Evolutionary conservation across 2,329 filamentous ascomycete genomes (phyloP), one percentile per base, ranked within the genome.

Genomic region (Colletotrichum liaoningense): DNA sequence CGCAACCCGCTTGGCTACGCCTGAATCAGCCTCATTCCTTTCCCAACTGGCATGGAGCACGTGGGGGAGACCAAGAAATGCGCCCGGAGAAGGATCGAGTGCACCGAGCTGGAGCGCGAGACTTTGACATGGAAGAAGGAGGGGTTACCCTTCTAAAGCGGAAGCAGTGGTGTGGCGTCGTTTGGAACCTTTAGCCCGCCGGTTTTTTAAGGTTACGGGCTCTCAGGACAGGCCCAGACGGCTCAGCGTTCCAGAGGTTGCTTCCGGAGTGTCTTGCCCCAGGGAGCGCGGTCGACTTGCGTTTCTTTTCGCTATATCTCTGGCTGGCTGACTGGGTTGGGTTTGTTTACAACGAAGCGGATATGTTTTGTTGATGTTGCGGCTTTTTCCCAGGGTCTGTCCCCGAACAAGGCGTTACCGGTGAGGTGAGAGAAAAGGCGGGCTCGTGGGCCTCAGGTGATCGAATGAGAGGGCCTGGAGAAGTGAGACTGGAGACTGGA

Each of bases 21-120:
- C 75, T 78, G 78, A 78, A 77, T 79, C 77, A 80, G 79, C 79
- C 79, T 80, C 79, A 79, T 78, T 77, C 76, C 78, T 76, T 73
- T 69, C 72, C 49, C 54, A 49, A 73, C 70, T 75, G 59, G 67
- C 71, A 72, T 72, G 71, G 67, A 72, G 71, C 71, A 72, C 71
- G 71, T 73, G 71, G 71, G 71, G 67, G 67, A 49, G 58, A 59
- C 71, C 67, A 73, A 72, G 55, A 69, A 73, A 63, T 63, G 59
- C 70, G 55, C 70, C 66, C 66, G 66, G 70, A 69, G 70, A 69
- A 69, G 66, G 70, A 69, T 73, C 66, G 66, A 65, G 66, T 52
- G 46, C 58, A 69, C 55, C 42, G 66, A 72, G 70, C 70, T 59
- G 42, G 49, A 72, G 54, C 28, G 35, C 38, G 66, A 63, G 58